Conservation (phyloP, 1,284 basidiomycete species). For the Wolfiporia cocos region DNA sequence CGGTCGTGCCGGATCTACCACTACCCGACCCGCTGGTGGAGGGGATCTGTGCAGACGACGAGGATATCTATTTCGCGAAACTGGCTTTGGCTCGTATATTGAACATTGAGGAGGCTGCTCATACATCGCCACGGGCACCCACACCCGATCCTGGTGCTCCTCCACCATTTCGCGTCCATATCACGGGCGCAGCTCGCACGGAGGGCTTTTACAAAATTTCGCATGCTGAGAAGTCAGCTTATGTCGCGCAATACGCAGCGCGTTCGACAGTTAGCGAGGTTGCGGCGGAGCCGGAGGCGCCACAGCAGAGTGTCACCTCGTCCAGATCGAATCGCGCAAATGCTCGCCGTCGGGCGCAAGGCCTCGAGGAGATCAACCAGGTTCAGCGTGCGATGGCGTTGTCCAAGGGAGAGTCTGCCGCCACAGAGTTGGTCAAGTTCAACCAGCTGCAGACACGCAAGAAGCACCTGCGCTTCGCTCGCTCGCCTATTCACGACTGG, state of each 20-base stretch:
- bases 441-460: constrained; percentile 97
- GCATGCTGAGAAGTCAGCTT: constrained; percentile 86
- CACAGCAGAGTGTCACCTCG: constrained; percentile 57
- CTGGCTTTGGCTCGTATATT: constrained; percentile 45
- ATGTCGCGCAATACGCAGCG: constrained; percentile 74
- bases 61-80: constrained; percentile 85
- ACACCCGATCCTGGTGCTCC: constrained; percentile 25
- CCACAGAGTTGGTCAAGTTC: constrained; percentile 84
- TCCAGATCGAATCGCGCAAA: constrained; percentile 92
- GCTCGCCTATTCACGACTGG: constrained; percentile 98
- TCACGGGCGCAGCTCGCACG: constrained; percentile 82
- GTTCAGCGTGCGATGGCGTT: constrained; percentile 69
- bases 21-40: constrained; percentile 48
- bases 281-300: constrained; percentile 32
- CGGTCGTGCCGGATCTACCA: constrained; percentile 11
- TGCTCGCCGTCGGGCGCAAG: constrained; percentile 87
- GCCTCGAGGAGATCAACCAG: constrained; percentile 93
- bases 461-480: constrained; percentile 95
- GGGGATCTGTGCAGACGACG: constrained; percentile 80
- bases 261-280: constrained; percentile 38
- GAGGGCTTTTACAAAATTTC: constrained; percentile 96
- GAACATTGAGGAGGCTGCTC: constrained; percentile 21
- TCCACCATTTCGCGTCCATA: constrained; percentile 57
- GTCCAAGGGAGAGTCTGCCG: constrained; percentile 66
- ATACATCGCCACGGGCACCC: constrained; percentile 26